These are phyloP conservation scores for Mucor irregularis DNA, from an alignment of 371 early-diverging fungal genomes.

Conservation along the genomic window DNA sequence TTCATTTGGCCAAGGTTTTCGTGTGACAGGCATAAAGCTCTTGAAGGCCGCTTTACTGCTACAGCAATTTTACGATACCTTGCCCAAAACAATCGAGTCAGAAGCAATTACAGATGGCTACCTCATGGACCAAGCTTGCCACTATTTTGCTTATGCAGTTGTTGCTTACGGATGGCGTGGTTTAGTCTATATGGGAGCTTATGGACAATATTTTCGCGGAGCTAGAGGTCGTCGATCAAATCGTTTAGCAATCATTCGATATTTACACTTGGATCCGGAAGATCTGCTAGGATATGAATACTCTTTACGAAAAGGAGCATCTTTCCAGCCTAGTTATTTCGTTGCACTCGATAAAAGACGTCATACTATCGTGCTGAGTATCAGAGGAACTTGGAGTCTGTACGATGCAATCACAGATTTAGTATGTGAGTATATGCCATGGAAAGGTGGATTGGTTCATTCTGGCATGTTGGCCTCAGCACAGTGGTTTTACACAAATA, in stretches of 20 bases:
- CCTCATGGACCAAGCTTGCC: slow-evolving; percentile 15
- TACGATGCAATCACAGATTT: slow-evolving; percentile 83
- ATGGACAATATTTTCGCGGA: slow-evolving; percentile 40
- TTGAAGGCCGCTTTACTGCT: slow-evolving; percentile 59
- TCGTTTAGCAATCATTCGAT: slow-evolving; percentile 66
- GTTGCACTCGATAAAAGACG: slow-evolving; percentile 66
- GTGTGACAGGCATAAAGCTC: slow-evolving; percentile 62
- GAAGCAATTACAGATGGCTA: slow-evolving; percentile 6
- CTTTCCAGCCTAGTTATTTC: slow-evolving; percentile 80
- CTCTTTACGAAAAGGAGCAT: slow-evolving; percentile 55
- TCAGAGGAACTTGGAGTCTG: slow-evolving; percentile 83
- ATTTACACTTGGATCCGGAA: slow-evolving; percentile 61
- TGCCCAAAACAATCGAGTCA: slow-evolving; percentile 1
- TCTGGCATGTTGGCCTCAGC: slow-evolving; percentile 82
- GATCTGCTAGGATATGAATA: slow-evolving; percentile 80
- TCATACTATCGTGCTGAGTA: slow-evolving; percentile 70
- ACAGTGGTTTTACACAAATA: slow-evolving; percentile 71
- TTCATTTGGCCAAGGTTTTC: slow-evolving; percentile 72
- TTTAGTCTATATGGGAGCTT: slow-evolving; percentile 39
- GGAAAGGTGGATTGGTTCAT: slow-evolving; percentile 86
- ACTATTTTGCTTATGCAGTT: slow-evolving; percentile 22
- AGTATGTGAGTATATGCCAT: slow-evolving; percentile 80
- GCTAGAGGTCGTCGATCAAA: slow-evolving; percentile 53
- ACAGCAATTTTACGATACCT: slow-evolving; percentile 43
- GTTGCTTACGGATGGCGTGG: slow-evolving; percentile 45